Percentiles rank a stretch among this genome's conserved stretches.
These are phyloP conservation scores for Mucor irregularis DNA, from an alignment of 371 early-diverging fungal species.

Conservation along the genomic window DNA sequence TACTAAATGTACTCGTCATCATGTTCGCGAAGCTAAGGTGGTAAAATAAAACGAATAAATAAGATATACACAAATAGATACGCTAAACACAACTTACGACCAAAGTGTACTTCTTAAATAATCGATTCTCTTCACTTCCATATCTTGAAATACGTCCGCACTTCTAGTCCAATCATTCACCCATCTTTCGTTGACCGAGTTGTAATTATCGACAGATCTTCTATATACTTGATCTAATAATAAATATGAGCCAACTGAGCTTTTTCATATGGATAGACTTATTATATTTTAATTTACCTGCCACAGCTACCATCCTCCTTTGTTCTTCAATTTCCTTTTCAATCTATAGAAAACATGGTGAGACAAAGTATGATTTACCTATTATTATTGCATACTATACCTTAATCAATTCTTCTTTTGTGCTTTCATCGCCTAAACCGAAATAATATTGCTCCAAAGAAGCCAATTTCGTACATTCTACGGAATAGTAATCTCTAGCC, in stretches of 20 bases:
- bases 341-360: constrained; percentile 22
- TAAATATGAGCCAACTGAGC: no score
- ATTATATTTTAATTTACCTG: constrained; percentile 15
- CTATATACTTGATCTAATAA: constrained; percentile 41
- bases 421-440: neutral
- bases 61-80: neutral
- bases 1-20: constrained; percentile 44
- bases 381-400: neutral
- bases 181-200: constrained; percentile 35
- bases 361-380: constrained; percentile 1
- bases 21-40: constrained; percentile 43
- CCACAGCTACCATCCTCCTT: constrained; percentile 19
- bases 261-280: no score
- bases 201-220: constrained; percentile 34
- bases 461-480: constrained; percentile 17
- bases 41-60: neutral
- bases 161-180: constrained; percentile 31
- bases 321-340: constrained; percentile 37
- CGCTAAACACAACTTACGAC: constrained; percentile 28
- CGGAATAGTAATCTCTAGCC: constrained; percentile 29
- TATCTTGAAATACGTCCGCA: constrained; percentile 41
- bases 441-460: constrained; percentile 10
- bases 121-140: constrained; percentile 43
- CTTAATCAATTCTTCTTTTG: neutral
- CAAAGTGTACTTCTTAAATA: constrained; percentile 42